A percentile compares a stretch with the other conserved stretches of the same genome.
Evolutionary conservation across 164 flowering plant species (phyloP).

Genomic region (Santalum album): DNA sequence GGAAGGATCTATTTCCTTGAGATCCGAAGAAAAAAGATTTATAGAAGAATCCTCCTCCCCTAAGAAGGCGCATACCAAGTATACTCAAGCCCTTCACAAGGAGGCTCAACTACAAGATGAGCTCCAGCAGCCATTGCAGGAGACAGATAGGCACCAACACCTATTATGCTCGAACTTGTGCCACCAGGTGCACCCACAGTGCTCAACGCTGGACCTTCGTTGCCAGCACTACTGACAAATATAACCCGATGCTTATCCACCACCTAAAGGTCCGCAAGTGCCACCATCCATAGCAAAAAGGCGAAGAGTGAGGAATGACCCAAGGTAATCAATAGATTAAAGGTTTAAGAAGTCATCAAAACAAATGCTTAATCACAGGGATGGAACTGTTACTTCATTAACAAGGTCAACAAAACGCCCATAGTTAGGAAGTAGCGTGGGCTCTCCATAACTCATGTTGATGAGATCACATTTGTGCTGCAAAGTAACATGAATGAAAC

Average conservation of each 20-base stretch:
- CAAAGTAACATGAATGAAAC: constrained; percentile 7
- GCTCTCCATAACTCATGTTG: constrained; percentile 98
- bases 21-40: neutral
- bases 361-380: neutral
- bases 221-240: constrained; percentile 97
- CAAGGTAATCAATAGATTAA: neutral
- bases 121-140: constrained; percentile 99
- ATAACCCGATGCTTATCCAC: constrained; percentile 80
- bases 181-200: constrained; percentile 99
- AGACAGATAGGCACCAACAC: constrained; percentile 96
- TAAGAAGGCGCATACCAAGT: constrained; percentile 55
- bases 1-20: neutral
- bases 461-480: constrained; percentile 98
- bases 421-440: constrained; percentile 80
- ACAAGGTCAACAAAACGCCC: constrained; percentile 97
- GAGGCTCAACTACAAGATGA: constrained; percentile 86
- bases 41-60: neutral
- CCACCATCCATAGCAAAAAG: neutral
- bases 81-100: constrained; percentile 85
- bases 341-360: neutral
- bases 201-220: constrained; percentile 89
- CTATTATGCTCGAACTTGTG: constrained; percentile 85
- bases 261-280: constrained; percentile 35
- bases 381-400: constrained; percentile 49
- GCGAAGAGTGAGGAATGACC: neutral